Evolutionary conservation across 2,329 filamentous ascomycete genomes (phyloP), one percentile per base, ranked within the genome.

Genomic region (Cladosporium sp.): DNA sequence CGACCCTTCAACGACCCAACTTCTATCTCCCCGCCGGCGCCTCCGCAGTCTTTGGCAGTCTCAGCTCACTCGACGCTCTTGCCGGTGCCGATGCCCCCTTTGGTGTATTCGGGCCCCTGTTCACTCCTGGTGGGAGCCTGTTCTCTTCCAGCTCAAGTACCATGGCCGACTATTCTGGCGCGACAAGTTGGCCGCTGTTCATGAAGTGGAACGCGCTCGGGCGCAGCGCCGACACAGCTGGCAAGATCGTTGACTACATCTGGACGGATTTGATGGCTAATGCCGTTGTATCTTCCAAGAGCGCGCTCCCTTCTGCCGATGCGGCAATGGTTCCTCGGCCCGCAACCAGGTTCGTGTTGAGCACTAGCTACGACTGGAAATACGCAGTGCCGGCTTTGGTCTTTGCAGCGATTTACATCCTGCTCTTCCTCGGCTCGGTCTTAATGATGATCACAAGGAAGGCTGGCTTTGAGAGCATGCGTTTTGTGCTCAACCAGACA

Each of bases 191-290:
- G 25, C 25, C 51, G 20, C 38, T 51, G 3, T 48, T 50, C 18
- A 9, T 33, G 29, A 45, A 53, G 29, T 53, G 51, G 51, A 18
- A 32, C 38, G 16, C 27, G 11, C 48, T 53, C 3, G 25, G 42
- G 6, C 16, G 22, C 12, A 38, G 36, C 6, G 13, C 35, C 7
- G 20, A 16, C 12, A 53, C 42, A 2, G 18, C 42, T 8, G 51
- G 41, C 20, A 53, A 33, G 8, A 38, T 53, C 30, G 4, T 43
- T 0, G 48, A 51, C 25, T 30, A 35, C 25, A 51, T 53, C n/a
- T 53, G 51, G 51, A 53, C 51, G 2, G 47, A 53, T 16, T 1
- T 53, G 1, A 53, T 53, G 51, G 51, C 51, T 8, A 53, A 53
- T 11, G 29, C 35, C 2, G 3, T 53, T 15, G 41, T 53, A 8